A percentile compares a stretch with the other conserved stretches of the same genome.
These are phyloP conservation scores for Hyaloscypha variabilis DNA, from an alignment of 495 filamentous ascomycete genomes.

Conservation along the genomic window DNA sequence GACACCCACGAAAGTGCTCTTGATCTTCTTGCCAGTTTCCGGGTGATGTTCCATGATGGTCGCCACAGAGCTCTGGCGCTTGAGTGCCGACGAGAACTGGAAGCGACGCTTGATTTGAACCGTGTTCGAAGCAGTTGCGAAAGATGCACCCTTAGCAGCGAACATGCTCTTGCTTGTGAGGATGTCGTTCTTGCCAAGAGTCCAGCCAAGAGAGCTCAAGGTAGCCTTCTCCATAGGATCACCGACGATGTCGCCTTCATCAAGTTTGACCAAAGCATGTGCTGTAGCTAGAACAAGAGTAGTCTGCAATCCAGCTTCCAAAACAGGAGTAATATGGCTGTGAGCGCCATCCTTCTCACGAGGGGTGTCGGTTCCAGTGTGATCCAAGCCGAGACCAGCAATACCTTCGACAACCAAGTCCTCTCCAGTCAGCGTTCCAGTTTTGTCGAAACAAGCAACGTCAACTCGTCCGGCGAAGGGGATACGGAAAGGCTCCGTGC, in stretches of 20 bases:
- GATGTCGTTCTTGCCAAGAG: conserved; percentile 82
- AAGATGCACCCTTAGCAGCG: conserved; percentile 45
- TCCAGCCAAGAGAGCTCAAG: conserved; percentile 85
- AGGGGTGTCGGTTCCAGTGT: conserved; percentile 62
- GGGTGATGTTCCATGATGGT: conserved; percentile 70
- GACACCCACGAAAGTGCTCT: conserved; percentile 86
- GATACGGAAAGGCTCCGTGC: conserved; percentile 99
- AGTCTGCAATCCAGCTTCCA: conserved; percentile 71
- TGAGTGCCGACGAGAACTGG: conserved; percentile 96
- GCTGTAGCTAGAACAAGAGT: conserved; percentile 94
- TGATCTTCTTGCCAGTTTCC: conserved; percentile 69
- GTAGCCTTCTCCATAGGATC: conserved; percentile 99
- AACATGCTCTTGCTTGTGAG: conserved; percentile 59
- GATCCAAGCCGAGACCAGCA: conserved; percentile 78
- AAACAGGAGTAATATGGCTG: conserved; percentile 67
- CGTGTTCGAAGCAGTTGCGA: conserved; percentile 48
- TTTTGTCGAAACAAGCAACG: conserved; percentile 98
- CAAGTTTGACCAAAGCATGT: conserved; percentile 91
- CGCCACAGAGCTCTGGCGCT: conserved; percentile 93
- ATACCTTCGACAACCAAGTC: conserved; percentile 98
- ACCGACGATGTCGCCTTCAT: conserved; percentile 96
- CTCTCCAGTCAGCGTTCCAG: conserved; percentile 94
- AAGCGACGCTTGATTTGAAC: conserved; percentile 96
- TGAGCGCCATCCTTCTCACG: conserved; percentile 77
- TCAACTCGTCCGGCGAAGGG: conserved; percentile 95